These are phyloP conservation scores for Drosera spatulata DNA, from an alignment of 179 eudicot genomes.

Conservation along the genomic window DNA sequence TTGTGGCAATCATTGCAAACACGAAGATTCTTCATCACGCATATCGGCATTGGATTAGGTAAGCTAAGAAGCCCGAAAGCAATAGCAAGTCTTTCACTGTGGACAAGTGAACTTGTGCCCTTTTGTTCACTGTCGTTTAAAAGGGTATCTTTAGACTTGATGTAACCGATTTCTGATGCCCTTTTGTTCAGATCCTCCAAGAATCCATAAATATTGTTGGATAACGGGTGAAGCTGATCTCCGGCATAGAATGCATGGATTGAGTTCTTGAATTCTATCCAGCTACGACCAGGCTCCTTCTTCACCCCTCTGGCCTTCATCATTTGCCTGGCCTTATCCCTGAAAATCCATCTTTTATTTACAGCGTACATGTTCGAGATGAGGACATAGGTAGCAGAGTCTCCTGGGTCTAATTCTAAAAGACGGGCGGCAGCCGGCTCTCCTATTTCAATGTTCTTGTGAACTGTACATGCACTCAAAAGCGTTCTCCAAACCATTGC, in stretches of 20 bases:
- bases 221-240: slow-evolving; percentile 27
- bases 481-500: slow-evolving; percentile 41
- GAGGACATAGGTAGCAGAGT: slow-evolving; percentile 42
- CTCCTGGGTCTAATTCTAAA: slow-evolving; percentile 32
- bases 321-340: slow-evolving; percentile 24
- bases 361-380: slow-evolving; percentile 32
- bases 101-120: slow-evolving; percentile 15
- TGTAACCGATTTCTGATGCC: slow-evolving; percentile 24
- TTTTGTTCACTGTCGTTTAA: slow-evolving; percentile 16
- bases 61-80: slow-evolving; percentile 68
- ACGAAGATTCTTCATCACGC: slow-evolving; percentile 81
- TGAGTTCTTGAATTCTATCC: slow-evolving; percentile 32
- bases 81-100: slow-evolving; percentile 84
- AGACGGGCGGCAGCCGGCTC: slow-evolving; percentile 25
- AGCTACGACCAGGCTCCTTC: slow-evolving; percentile 47
- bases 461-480: slow-evolving; percentile 29
- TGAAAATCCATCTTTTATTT: slow-evolving; percentile 15
- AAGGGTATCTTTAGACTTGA: slow-evolving; percentile 10
- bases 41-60: slow-evolving; percentile 42
- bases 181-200: slow-evolving; percentile 19
- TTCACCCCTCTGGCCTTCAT: slow-evolving; percentile 35
- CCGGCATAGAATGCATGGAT: slow-evolving; percentile 38
- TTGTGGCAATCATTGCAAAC: slow-evolving; percentile 92
- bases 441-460: slow-evolving; percentile 32
- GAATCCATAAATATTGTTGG: slow-evolving; percentile 22